Percentiles rank a stretch among this genome's conserved stretches.
phyloP scores from a whole-genome alignment of 176 grass and related monocot species.

The Avena sativa region DNA sequence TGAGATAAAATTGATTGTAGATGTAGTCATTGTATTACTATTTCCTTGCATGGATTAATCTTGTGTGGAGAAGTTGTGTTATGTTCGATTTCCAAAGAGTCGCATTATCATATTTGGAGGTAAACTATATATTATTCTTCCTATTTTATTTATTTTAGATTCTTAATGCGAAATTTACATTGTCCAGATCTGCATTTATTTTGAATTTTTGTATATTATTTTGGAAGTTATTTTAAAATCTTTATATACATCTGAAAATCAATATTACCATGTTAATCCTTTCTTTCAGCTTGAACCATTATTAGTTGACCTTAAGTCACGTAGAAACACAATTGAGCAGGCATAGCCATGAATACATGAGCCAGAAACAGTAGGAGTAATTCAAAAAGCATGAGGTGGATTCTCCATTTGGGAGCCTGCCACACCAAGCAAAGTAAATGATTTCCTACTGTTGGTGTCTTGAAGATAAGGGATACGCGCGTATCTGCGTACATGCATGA shows the following conservation, averaged over 20 bases:
- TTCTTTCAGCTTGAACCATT: not conserved
- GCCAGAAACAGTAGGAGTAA: no score
- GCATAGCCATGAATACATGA: not conserved
- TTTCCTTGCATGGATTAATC: not conserved
- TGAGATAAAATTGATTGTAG: not conserved
- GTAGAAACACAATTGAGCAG: not conserved
- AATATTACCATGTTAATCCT: not conserved
- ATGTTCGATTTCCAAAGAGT: not conserved
- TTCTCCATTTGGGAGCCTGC: no score
- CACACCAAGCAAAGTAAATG: no score
- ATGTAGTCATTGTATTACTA: not conserved
- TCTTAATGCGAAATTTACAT: not conserved
- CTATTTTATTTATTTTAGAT: not conserved
- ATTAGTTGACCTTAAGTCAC: not conserved
- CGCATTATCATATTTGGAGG: not conserved
- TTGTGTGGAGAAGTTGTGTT: not conserved
- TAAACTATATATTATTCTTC: not conserved
- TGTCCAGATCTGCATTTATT: not conserved
- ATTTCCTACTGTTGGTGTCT: no score
- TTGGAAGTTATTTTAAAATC: no score
- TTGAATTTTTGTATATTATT: no score
- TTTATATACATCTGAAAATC: no score
- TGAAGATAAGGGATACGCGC: no score
- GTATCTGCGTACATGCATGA: no score
- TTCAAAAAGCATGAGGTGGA: no score